Conservation (phyloP, 2,329 filamentous ascomycete species). For the Trichoderma aggressivum region DNA sequence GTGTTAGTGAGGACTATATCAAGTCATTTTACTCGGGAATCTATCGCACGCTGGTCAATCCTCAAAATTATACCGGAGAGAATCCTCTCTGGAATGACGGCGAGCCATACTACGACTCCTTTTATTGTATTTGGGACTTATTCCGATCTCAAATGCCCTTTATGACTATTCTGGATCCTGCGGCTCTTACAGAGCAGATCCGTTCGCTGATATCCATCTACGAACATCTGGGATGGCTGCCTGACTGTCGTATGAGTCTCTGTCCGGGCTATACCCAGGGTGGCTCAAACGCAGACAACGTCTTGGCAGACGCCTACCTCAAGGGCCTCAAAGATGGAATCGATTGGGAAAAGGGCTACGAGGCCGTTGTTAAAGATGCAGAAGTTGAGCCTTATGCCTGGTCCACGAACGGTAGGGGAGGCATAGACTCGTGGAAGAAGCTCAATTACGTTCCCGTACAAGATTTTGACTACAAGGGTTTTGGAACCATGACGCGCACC, state of each 20-base stretch:
- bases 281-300: conserved; percentile 69
- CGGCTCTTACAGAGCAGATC: conserved; percentile 62
- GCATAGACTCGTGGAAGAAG: conserved; percentile 67
- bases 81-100: conserved; percentile 64
- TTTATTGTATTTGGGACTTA: conserved; percentile 74
- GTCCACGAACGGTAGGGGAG: conserved; percentile 67
- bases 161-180: conserved; percentile 64
- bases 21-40: conserved; percentile 68
- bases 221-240: conserved; percentile 65
- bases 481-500: conserved; percentile 67
- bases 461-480: conserved; percentile 63
- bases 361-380: conserved; percentile 69
- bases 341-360: conserved; percentile 65
- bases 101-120: conserved; percentile 72
- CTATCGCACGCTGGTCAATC: conserved; percentile 70
- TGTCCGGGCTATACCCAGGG: conserved; percentile 73
- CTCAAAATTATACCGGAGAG: conserved; percentile 71
- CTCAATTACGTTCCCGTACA: conserved; percentile 69
- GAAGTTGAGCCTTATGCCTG: conserved; percentile 68
- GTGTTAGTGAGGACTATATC: conserved; percentile 52
- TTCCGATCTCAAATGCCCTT: conserved; percentile 68
- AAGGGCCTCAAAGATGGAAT: conserved; percentile 62
- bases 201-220: conserved; percentile 71
- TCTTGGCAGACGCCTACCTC: conserved; percentile 64
- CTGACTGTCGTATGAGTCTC: conserved; percentile 73